A percentile compares a stretch with the other conserved stretches of the same genome.
Conservation (phyloP, 163 green algal genomes). For the Chlorella variabilis region DNA sequence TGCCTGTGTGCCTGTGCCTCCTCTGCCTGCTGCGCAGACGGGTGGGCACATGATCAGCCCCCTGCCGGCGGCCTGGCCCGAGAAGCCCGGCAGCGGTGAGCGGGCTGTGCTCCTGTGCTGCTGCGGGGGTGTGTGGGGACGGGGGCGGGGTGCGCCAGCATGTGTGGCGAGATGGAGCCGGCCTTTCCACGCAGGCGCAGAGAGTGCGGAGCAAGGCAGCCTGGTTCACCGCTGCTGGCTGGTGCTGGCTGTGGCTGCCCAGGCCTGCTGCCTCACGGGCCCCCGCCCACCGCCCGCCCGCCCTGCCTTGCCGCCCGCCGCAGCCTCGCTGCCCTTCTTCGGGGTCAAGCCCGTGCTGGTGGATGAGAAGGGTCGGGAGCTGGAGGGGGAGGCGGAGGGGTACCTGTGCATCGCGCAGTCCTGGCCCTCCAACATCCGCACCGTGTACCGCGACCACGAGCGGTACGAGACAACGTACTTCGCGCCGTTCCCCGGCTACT, state of each 20-base stretch:
- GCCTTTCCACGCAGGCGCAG: too few relatives aligned
- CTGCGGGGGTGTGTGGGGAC: too few relatives aligned
- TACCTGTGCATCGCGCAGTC: conserved; percentile 66
- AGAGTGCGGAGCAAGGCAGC: too few relatives aligned
- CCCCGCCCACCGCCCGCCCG: too few relatives aligned
- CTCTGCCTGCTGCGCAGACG: not conserved
- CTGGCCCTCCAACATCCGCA: conserved; percentile 90
- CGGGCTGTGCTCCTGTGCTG: too few relatives aligned
- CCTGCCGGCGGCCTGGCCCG: conserved; percentile 74
- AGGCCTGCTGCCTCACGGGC: too few relatives aligned
- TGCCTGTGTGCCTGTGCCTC: too few relatives aligned
- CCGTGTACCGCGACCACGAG: conserved; percentile 86
- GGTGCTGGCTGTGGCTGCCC: too few relatives aligned
- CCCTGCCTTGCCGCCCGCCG: not conserved
- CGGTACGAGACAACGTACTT: conserved; percentile 89
- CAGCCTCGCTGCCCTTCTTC: conserved; percentile 87
- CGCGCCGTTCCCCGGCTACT: conserved; percentile 65
- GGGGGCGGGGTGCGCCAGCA: too few relatives aligned
- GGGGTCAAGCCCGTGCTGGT: conserved; percentile 79
- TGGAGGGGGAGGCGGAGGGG: conserved; percentile 65
- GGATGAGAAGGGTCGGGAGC: conserved; percentile 78
- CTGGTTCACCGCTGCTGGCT: too few relatives aligned
- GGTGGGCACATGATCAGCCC: conserved; percentile 72
- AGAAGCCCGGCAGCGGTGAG: conserved; percentile 72
- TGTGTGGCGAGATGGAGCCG: too few relatives aligned